phyloP scores from a whole-genome alignment of 768 basidiomycete genomes.

The Fomitopsis pulvina region DNA sequence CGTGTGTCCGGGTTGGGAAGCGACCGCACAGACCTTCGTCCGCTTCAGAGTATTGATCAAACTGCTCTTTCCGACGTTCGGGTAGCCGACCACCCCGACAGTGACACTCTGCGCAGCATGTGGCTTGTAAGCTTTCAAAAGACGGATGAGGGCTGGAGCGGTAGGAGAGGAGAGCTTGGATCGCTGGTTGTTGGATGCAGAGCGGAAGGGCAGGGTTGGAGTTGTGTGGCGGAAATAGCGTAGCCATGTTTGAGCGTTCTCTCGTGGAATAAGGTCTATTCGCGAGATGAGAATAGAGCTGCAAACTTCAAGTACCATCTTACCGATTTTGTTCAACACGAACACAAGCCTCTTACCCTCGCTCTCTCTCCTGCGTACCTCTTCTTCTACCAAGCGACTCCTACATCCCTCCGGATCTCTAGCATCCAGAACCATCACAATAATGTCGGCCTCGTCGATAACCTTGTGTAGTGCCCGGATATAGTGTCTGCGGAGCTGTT shows the following conservation, averaged over 20 bases:
- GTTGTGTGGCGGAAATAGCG: slow-evolving; percentile 88
- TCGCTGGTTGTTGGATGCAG: slow-evolving; percentile 68
- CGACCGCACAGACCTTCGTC: slow-evolving; percentile 87
- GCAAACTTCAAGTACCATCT: slow-evolving; percentile 19
- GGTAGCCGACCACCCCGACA: slow-evolving; percentile 91
- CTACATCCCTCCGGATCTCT: slow-evolving; percentile 93
- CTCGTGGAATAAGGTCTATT: slow-evolving; percentile 81
- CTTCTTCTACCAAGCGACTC: slow-evolving; percentile 90
- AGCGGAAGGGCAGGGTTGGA: slow-evolving; percentile 89
- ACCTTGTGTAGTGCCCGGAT: slow-evolving; percentile 83
- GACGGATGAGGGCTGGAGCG: slow-evolving; percentile 67
- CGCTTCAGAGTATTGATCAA: slow-evolving; percentile 90
- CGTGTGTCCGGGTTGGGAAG: slow-evolving; percentile 92
- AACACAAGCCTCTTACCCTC: slow-evolving; percentile 92
- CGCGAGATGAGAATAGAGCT: background rate
- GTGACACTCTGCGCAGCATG: slow-evolving; percentile 62
- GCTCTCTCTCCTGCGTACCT: slow-evolving; percentile 75
- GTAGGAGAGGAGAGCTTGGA: slow-evolving; percentile 75
- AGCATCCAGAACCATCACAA: slow-evolving; percentile 88
- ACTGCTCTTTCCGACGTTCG: slow-evolving; percentile 95
- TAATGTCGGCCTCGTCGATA: slow-evolving; percentile 86
- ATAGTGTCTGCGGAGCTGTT: slow-evolving; percentile 68
- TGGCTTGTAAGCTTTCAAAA: slow-evolving; percentile 80
- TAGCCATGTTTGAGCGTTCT: slow-evolving; percentile 87
- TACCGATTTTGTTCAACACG: slow-evolving; percentile 96